Evolutionary conservation across 805 yeast genomes (phyloP).

Genomic region (Candida ipomoeae): DNA sequence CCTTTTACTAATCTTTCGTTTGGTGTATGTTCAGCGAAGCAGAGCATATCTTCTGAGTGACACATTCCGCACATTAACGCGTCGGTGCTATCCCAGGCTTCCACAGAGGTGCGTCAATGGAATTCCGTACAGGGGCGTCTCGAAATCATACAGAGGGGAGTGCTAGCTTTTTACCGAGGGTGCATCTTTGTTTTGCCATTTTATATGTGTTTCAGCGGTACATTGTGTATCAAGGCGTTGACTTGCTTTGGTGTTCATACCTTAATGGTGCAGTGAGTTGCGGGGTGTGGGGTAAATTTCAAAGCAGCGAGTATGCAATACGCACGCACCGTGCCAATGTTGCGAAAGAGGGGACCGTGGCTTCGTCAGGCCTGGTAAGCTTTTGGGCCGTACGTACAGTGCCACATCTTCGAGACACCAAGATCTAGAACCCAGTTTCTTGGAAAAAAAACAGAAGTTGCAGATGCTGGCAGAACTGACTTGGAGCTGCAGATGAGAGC

Average conservation of each 20-base stretch:
- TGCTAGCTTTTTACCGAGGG: background rate
- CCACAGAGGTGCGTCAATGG: too few species aligned
- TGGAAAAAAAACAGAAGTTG: background rate
- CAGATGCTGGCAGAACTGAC: background rate
- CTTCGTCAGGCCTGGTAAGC: background rate
- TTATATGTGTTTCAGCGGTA: background rate
- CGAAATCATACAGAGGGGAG: too few species aligned
- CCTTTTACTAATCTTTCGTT: conserved; percentile 6
- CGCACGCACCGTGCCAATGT: conserved; percentile 10
- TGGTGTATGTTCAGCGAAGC: background rate
- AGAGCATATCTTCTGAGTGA: background rate
- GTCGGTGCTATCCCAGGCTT: background rate
- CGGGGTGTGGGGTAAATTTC: conserved; percentile 12
- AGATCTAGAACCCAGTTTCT: too few species aligned
- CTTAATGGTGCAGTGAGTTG: background rate
- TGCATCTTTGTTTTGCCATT: background rate
- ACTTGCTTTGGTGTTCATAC: background rate
- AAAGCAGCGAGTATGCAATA: conserved; percentile 5
- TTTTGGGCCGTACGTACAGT: background rate
- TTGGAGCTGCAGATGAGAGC: background rate
- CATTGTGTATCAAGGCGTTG: background rate
- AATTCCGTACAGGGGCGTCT: too few species aligned
- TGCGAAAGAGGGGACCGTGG: conserved; percentile 12
- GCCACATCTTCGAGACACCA: too few species aligned
- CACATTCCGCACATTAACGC: background rate